Evolutionary conservation across 768 basidiomycete species (phyloP).

Genomic region (Boletus patriciae): DNA sequence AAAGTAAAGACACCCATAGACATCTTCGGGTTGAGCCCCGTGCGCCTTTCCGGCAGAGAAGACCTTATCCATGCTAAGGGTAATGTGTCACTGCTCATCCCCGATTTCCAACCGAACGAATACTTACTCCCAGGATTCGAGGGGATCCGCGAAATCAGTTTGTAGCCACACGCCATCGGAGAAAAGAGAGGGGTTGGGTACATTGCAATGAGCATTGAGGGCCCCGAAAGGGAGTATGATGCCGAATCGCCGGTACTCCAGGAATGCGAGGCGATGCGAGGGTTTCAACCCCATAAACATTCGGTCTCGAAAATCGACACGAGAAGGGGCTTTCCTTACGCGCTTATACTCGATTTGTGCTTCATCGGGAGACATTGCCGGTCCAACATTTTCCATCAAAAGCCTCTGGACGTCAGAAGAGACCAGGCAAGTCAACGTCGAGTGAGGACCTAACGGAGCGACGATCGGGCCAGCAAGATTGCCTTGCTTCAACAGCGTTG

Average conservation of each 20-base stretch:
- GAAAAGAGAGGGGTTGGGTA: slow-evolving; percentile 48
- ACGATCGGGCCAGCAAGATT: not conserved
- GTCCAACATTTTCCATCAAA: slow-evolving; percentile 15
- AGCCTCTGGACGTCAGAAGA: slow-evolving; percentile 7
- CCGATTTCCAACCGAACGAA: not conserved
- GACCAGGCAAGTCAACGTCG: slow-evolving; percentile 19
- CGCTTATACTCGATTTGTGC: slow-evolving; percentile 35
- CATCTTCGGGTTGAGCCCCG: slow-evolving; percentile 42
- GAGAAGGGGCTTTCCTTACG: slow-evolving; percentile 37
- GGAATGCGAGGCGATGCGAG: slow-evolving; percentile 45
- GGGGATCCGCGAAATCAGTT: slow-evolving; percentile 42
- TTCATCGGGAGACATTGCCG: slow-evolving; percentile 18
- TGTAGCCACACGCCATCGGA: slow-evolving; percentile 47
- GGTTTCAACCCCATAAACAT: slow-evolving; percentile 41
- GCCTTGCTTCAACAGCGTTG: slow-evolving; percentile 15
- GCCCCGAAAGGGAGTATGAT: slow-evolving; percentile 52
- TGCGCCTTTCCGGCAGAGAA: slow-evolving; percentile 38
- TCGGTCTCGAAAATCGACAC: slow-evolving; percentile 44
- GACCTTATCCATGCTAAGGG: slow-evolving; percentile 40
- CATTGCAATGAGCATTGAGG: slow-evolving; percentile 39
- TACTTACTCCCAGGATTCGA: slow-evolving; percentile 52
- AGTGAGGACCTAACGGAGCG: slow-evolving; percentile 11
- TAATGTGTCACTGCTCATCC: not conserved
- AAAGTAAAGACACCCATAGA: slow-evolving; percentile 53
- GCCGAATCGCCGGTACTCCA: slow-evolving; percentile 41